These are phyloP conservation scores for Verticillium nubilum DNA, from an alignment of 2,329 filamentous ascomycete species.

Conservation along the genomic window DNA sequence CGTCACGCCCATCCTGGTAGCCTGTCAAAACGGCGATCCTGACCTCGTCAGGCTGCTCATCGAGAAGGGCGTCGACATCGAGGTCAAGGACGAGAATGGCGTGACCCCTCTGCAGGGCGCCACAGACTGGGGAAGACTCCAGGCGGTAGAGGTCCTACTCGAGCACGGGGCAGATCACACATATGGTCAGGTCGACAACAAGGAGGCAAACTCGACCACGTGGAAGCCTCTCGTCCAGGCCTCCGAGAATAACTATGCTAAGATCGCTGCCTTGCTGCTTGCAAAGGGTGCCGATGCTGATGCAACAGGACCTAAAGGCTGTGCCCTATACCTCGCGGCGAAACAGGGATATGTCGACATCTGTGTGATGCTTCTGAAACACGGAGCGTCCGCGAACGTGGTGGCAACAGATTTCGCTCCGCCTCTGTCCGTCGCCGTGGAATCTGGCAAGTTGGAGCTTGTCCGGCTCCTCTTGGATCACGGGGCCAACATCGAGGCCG, in stretches of 20 bases:
- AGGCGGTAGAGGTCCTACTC: neutral
- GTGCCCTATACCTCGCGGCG: neutral
- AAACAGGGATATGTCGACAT: neutral
- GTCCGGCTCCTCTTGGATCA: conserved; percentile 7
- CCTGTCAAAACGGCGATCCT: neutral
- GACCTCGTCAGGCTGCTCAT: neutral
- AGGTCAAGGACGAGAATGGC: neutral
- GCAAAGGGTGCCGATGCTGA: neutral
- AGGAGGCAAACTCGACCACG: neutral
- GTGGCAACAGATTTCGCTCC: neutral
- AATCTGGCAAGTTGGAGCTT: neutral
- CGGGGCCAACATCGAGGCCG: neutral
- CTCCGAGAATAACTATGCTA: neutral
- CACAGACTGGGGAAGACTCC: neutral
- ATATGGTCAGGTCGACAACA: neutral
- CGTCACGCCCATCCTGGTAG: neutral
- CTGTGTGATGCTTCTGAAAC: conserved; percentile 1
- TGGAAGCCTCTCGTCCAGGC: neutral
- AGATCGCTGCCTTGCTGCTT: neutral
- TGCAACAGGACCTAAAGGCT: neutral
- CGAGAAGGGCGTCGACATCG: neutral
- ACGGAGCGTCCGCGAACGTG: neutral
- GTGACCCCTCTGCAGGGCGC: neutral
- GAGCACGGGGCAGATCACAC: neutral
- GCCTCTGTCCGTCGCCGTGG: neutral